Conservation (phyloP, 2,329 filamentous ascomycete genomes). For the Epichloe gansuensis region DNA sequence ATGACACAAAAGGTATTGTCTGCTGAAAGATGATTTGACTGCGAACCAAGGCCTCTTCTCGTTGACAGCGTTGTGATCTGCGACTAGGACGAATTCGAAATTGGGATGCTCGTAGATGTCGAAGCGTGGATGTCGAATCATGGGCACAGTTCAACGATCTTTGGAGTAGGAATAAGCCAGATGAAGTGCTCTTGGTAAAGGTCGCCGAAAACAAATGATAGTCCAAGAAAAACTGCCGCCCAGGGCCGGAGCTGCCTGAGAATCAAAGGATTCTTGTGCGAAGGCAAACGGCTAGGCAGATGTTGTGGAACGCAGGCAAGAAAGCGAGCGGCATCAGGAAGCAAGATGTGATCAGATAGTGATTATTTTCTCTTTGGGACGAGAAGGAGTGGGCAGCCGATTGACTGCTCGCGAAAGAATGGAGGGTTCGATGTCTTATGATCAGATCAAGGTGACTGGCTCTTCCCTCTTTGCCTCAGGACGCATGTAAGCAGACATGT, state of each 20-base stretch:
- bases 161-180: no score
- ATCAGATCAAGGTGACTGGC: neutral
- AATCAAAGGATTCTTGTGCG: no score
- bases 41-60: neutral
- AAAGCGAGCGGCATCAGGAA: no score
- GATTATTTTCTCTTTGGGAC: no score
- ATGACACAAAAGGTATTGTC: neutral
- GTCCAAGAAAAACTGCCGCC: no score
- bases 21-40: no score
- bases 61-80: neutral
- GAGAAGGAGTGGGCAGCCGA: no score
- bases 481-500: neutral
- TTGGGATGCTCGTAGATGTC: neutral
- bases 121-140: neutral
- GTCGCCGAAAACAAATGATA: no score
- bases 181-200: neutral
- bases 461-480: neutral
- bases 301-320: no score
- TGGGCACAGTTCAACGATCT: neutral
- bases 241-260: no score
- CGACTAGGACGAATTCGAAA: neutral
- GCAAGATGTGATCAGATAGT: no score
- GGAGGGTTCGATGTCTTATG: neutral
- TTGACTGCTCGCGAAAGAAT: neutral
- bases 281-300: no score